Evolutionary conservation across 164 flowering plant genomes (phyloP), one percentile per base, ranked within the genome.

Genomic region (Tetracentron sinense): DNA sequence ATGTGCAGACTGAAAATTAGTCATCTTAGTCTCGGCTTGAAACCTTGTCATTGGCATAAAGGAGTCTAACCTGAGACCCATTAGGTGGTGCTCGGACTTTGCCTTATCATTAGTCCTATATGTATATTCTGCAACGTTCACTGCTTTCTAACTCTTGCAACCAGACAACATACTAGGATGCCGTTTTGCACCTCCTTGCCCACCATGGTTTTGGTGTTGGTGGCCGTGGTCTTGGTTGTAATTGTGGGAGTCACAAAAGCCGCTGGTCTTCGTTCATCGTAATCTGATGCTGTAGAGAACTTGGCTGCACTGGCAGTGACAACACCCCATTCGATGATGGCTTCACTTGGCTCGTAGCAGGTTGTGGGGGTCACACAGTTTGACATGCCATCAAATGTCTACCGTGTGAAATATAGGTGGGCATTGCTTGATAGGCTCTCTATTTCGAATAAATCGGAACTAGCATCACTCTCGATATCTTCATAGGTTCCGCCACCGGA

Each of bases 401-500:
- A 84, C 16, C 72, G 70, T 23, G 62, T 66, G 19, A 80, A 72
- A 58, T 70, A 81, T 21, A 81, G 81, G 66, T 77, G 74, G 38
- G 58, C 58, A 35, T 68, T 77, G 19, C 77, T 71, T 1, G 87
- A 69, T 15, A 89, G 55, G 70, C 85, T 82, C 50, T 82, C 83
- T 25, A 92, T 87, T 78, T 92, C 97, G 23, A 92, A 92, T 57
- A 92, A 65, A 56, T 92, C 97, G 14, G 97, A 92, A 63, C 97
- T 92, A 22, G 87, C 77, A 62, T 89, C 94, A 23, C 97, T 89
- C 27, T 65, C 83, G 0, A 68, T 28, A n/a, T n/a, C n/a, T n/a
- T n/a, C n/a, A 11, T 82, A 88, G 6, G n/a, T n/a, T n/a, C n/a
- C n/a, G n/a, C n/a, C 22, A 25, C 48, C 42, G 6, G 57, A 56